Evolutionary conservation across 106 monocot genomes (phyloP).

Genomic region (Allium cepa): DNA sequence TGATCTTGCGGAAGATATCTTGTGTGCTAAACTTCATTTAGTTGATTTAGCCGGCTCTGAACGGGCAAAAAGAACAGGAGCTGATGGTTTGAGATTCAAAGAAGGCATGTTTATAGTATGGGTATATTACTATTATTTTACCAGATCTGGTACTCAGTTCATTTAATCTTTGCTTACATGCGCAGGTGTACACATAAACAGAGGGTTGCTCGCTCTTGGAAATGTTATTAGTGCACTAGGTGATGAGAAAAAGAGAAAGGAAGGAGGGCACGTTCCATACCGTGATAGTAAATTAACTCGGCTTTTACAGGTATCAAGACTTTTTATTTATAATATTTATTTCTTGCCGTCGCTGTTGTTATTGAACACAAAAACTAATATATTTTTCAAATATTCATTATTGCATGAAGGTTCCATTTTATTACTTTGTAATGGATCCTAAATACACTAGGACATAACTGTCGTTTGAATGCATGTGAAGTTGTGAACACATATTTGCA

Average conservation of each 20-base stretch:
- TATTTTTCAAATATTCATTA: no score
- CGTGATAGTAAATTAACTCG: constrained; percentile 98
- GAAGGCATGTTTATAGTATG: constrained; percentile 33
- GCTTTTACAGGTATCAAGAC: constrained; percentile 53
- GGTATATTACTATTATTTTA: no score
- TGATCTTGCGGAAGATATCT: constrained; percentile 62
- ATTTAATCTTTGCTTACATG: not conserved
- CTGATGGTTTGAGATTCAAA: constrained; percentile 85
- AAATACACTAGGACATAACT: no score
- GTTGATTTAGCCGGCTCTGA: constrained; percentile 99
- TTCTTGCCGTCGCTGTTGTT: no score
- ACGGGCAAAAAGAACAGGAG: constrained; percentile 95
- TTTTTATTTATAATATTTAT: no score
- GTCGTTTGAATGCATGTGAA: no score
- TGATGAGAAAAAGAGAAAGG: constrained; percentile 92
- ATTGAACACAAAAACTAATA: no score
- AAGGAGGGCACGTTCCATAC: constrained; percentile 96
- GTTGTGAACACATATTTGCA: no score
- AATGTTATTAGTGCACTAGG: constrained; percentile 99
- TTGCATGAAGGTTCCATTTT: no score
- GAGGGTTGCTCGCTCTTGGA: constrained; percentile 84
- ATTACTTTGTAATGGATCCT: no score
- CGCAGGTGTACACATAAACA: constrained; percentile 91
- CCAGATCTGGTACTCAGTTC: no score
- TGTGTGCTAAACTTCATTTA: constrained; percentile 82